phyloP scores from a whole-genome alignment of 139 green algal genomes.

The Haematococcus sp. region DNA sequence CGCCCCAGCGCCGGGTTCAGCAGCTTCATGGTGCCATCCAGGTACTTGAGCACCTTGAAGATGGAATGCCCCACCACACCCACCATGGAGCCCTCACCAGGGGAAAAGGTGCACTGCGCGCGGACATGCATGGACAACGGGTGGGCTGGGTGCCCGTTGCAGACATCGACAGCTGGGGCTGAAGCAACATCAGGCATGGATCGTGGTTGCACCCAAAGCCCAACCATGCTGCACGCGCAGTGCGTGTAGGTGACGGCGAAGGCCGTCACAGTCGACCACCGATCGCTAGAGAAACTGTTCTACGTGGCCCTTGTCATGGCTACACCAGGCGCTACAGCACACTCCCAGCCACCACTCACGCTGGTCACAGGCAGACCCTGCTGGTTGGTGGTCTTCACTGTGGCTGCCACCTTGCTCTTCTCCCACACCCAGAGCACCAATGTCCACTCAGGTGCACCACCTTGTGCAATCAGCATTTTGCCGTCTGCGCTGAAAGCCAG shows the following conservation, averaged over 20 bases:
- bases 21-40: slow-evolving; percentile 51
- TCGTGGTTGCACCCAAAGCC: too few relatives aligned
- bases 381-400: slow-evolving; percentile 49
- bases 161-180: too few relatives aligned
- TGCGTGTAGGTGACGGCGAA: too few relatives aligned
- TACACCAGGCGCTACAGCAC: too few relatives aligned
- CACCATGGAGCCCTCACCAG: slow-evolving; percentile 45
- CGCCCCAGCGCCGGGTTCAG: slow-evolving; percentile 52
- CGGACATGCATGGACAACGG: too few relatives aligned
- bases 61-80: slow-evolving; percentile 63
- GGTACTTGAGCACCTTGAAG: slow-evolving; percentile 63
- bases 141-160: too few relatives aligned
- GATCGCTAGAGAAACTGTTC: too few relatives aligned
- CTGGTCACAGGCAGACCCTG: slow-evolving; percentile 29
- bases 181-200: too few relatives aligned
- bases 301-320: too few relatives aligned
- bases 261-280: too few relatives aligned
- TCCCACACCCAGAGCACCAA: slow-evolving; percentile 89
- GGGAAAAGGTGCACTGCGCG: slow-evolving; percentile 58
- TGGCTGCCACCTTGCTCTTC: slow-evolving; percentile 73
- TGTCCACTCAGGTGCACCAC: slow-evolving; percentile 84
- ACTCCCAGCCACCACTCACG: slow-evolving; percentile 18
- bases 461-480: slow-evolving; percentile 77
- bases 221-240: too few relatives aligned
- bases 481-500: slow-evolving; percentile 84